Evolutionary conservation across 169 alveolate species (phyloP), one percentile per base, ranked within the genome.

Genomic region (Eimeria zaria): DNA sequence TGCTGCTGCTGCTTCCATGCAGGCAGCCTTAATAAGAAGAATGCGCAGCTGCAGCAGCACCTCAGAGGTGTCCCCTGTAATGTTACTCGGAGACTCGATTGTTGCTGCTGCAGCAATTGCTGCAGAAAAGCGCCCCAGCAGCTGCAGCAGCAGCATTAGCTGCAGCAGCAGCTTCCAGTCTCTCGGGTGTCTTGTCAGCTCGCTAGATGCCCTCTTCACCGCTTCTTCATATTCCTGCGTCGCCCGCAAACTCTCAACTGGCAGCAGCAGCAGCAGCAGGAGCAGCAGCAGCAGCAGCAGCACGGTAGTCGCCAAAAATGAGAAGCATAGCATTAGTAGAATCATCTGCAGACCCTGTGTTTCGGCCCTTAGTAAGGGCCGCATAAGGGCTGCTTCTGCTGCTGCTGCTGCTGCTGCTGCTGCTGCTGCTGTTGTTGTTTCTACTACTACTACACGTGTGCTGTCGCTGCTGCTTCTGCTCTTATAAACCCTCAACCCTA

Each of bases 131-230:
- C 89, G 46, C 64, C 89, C 89, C 39, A 78, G 20, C 64, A 18
- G 22, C 9, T 44, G 89, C 62, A 78, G 89, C 89, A 78, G 62
- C 89, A 41, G 64, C 89, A 78, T 36, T 64, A 78, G 89, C 64
- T 44, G 89, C 36, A 41, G 89, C 62, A 78, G 62, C 89, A 78
- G 60, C 58, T 12, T 62, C 89, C 89, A 78, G 67, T 78, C 89
- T 18, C 6, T 27, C 8, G 67, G 67, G 27, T 41, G 51, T 36
- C 22, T 41, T 36, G 46, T 39, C 14, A 78, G 89, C 89, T 78
- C 89, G 41, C 33, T 39, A 20, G 36, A n/a, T 12, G 89, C 89
- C 8, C 62, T 24, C 7, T 24, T 46, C 16, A 53, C 89, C 16
- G 89, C 89, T 5, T 39, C 67, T 1, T 41, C 67, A 46, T 41